Percentiles rank a stretch among this genome's conserved stretches.
These are phyloP conservation scores for Anthracocystis panici-leucophaei DNA, from an alignment of 1,284 basidiomycete species.

Conservation along the genomic window DNA sequence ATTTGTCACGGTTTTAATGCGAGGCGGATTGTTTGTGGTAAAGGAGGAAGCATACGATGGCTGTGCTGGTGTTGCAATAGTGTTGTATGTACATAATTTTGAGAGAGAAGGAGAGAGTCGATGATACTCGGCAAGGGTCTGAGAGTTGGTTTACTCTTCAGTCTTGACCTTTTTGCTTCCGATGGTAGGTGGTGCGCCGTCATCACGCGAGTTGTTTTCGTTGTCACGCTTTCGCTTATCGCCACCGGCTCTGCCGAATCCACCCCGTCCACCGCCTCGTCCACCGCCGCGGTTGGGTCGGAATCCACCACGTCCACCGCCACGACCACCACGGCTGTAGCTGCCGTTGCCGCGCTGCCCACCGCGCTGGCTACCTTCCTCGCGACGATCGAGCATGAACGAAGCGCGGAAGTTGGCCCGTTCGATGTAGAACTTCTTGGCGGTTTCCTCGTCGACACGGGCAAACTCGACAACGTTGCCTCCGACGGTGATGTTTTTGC, in stretches of 20 bases:
- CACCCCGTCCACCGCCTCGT: constrained; percentile 64
- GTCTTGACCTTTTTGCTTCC: constrained; percentile 52
- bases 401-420: constrained; percentile 75
- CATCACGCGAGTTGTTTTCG: constrained; percentile 23
- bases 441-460: constrained; percentile 74
- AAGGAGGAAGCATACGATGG: too few relatives aligned
- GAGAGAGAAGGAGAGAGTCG: too few relatives aligned
- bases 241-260: constrained; percentile 50
- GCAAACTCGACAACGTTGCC: constrained; percentile 70
- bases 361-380: constrained; percentile 70
- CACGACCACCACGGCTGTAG: constrained; percentile 65
- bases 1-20: too few relatives aligned
- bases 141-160: constrained; percentile 24
- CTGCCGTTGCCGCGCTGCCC: constrained; percentile 72
- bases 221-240: constrained; percentile 59
- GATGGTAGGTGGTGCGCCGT: constrained; percentile 40
- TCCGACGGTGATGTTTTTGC: constrained; percentile 70
- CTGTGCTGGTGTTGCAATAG: too few relatives aligned
- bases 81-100: not conserved
- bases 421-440: constrained; percentile 80
- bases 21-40: too few relatives aligned
- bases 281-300: constrained; percentile 62
- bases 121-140: too few relatives aligned
- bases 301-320: constrained; percentile 67
- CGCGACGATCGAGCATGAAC: constrained; percentile 70